Evolutionary conservation across 805 yeast genomes (phyloP).

Genomic region (Candida pseudoglaebosa): DNA sequence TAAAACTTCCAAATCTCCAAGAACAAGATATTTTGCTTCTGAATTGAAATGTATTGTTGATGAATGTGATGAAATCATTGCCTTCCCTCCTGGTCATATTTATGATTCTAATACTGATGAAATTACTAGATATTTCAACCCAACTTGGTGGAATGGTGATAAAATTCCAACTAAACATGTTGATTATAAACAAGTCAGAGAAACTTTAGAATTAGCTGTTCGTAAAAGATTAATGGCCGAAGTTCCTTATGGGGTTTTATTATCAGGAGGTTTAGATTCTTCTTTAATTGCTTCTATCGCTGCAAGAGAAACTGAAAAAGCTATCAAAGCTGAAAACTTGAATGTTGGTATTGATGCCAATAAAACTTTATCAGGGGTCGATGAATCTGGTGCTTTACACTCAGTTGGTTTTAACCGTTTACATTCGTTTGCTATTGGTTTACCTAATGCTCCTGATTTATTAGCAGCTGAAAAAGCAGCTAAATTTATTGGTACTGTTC

Average conservation of each 20-base stretch:
- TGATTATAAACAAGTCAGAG: constrained; percentile 69
- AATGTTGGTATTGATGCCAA: constrained; percentile 55
- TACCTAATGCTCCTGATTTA: constrained; percentile 97
- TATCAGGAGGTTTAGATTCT: constrained; percentile 97
- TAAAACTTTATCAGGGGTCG: constrained; percentile 85
- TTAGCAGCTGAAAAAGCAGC: constrained; percentile 96
- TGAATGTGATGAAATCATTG: constrained; percentile 87
- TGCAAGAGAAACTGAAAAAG: constrained; percentile 88
- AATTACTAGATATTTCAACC: constrained; percentile 82
- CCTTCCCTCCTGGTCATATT: constrained; percentile 98
- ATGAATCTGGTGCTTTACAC: constrained; percentile 79
- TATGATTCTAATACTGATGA: constrained; percentile 89
- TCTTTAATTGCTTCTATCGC: constrained; percentile 96
- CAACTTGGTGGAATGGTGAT: constrained; percentile 89
- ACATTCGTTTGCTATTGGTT: constrained; percentile 96
- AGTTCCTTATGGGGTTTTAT: constrained; percentile 96
- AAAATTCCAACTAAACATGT: constrained; percentile 73
- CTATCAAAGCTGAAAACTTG: constrained; percentile 33
- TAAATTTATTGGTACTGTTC: constrained; percentile 90
- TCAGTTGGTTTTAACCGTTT: constrained; percentile 73
- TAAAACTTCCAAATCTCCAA: constrained; percentile 61
- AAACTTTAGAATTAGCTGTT: constrained; percentile 85
- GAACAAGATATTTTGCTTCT: constrained; percentile 84
- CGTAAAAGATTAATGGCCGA: constrained; percentile 99
- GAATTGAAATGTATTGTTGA: constrained; percentile 92